Percentiles rank a stretch among this genome's conserved stretches.
Conservation (phyloP, 371 early-diverging fungal species). For the Antonospora locustae region DNA sequence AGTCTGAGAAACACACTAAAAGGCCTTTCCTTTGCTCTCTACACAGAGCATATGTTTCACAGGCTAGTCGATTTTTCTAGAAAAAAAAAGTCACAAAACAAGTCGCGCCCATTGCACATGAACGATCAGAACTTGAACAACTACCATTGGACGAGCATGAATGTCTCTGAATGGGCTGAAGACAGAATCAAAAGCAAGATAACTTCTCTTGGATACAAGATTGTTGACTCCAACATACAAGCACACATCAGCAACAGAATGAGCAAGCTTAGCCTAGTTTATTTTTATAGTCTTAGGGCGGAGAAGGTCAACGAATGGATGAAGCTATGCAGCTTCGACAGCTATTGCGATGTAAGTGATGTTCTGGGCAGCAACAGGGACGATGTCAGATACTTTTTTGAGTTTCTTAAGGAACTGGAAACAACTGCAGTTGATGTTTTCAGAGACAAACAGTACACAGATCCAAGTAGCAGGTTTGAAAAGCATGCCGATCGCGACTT, state of each 20-base stretch:
- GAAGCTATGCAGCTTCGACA: conserved; percentile 6
- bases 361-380: too few species aligned
- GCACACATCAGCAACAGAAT: conserved; percentile 29
- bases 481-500: too few species aligned
- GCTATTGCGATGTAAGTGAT: conserved; percentile 9
- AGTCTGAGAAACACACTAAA: not conserved
- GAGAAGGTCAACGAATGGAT: conserved; percentile 26
- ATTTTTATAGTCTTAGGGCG: conserved; percentile 11
- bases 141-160: conserved; percentile 12
- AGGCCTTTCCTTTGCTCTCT: not conserved
- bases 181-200: conserved; percentile 17
- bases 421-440: conserved; percentile 24
- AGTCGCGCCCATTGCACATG: too few species aligned
- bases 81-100: too few species aligned
- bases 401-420: conserved; percentile 35
- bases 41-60: not conserved
- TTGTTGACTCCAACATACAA: conserved; percentile 18
- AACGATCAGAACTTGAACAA: conserved; percentile 9
- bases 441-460: too few species aligned
- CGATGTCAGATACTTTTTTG: conserved; percentile 33
- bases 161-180: conserved; percentile 32
- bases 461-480: too few species aligned
- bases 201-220: conserved; percentile 8
- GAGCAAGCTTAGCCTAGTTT: conserved; percentile 22
- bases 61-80: too few species aligned